These are phyloP conservation scores for Themeda triandra DNA, from an alignment of 176 grass and related monocot genomes.

Conservation along the genomic window DNA sequence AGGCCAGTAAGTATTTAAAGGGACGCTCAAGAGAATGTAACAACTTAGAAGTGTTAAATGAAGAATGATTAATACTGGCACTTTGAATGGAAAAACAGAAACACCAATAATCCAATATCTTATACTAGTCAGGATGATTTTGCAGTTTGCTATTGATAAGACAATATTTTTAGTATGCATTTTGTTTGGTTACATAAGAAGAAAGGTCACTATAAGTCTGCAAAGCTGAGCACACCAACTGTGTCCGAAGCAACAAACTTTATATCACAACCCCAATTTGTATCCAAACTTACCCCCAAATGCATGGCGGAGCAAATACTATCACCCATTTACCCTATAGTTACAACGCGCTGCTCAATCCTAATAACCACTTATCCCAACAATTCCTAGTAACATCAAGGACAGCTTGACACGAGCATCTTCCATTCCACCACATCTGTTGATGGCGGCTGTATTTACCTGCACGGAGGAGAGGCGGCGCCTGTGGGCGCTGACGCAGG, in stretches of 20 bases:
- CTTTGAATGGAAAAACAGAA: neutral
- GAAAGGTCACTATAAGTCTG: neutral
- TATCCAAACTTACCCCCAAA: neutral
- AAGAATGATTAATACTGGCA: neutral
- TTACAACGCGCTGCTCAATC: neutral
- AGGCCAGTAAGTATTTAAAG: constrained; percentile 7
- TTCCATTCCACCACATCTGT: neutral
- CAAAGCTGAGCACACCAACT: neutral
- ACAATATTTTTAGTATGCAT: neutral
- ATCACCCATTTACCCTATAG: neutral
- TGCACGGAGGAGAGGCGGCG: constrained; percentile 54
- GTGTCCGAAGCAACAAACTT: neutral
- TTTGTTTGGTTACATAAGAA: constrained; percentile 3
- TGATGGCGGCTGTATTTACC: constrained; percentile 18
- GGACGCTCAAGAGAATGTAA: constrained; percentile 1
- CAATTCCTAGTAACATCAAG: neutral
- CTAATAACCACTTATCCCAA: neutral
- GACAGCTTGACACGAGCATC: neutral
- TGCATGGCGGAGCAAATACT: neutral
- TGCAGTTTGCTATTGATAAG: neutral
- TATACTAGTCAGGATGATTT: neutral
- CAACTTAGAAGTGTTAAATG: neutral
- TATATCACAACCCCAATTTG: neutral
- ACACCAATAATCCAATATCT: neutral
- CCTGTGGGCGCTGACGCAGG: constrained; percentile 24